Base-by-base conservation (phyloP, 768 basidiomycete genomes). In the Pisolithus albus region DNA sequence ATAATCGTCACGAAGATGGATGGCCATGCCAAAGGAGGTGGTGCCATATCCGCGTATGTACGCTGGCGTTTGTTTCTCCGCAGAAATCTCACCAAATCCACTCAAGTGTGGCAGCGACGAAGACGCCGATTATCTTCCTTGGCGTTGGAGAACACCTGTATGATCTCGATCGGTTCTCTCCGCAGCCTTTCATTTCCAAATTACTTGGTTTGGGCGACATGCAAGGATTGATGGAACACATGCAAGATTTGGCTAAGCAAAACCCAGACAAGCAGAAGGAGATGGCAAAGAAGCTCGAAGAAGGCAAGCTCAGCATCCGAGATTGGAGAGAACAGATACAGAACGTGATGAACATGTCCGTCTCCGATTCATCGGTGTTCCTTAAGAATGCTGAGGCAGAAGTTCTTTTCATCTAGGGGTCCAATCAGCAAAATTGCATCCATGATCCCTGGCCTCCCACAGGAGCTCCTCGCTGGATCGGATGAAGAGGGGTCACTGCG, bases 1-100 rank as follows among this genome's bases (percentile, higher is more conserved):
- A 99, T 99, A 58, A 96, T 99, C 53, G 96, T 99, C 15, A 99
- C 96, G 10, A 99, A 99, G 72, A 92, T 99, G 84, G 96, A 99
- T 60, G 96, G 96, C 4, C 96, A 99, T 61, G 96, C 96, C 1
- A 98, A 96, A 66, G 96, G 96, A 51, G 96, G 96, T 67, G 96
- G 96, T 21, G 96, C 96, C 28, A 98, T 99, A 54, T 99, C 96
- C 42, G 95, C 95, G 95, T 97, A 71, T 53, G 92, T 77, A 19
- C 39, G 34, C 28, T 5, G 2, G 2, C 36, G 19, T 28, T n/a
- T n/a, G 36, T 23, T 40, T 51, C 19, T 7, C 21, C 41, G 9
- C 26, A 30, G 23, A 47, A 18, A 11, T n/a, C 50, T 61, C 34
- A 60, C 56, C n/a, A 34, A 50, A 34, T 50, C 41, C 53, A 24